A percentile compares a stretch with the other conserved stretches of the same genome.
Conservation (phyloP, 1,139 yeast genomes). For the Waltiozyma sp. region DNA sequence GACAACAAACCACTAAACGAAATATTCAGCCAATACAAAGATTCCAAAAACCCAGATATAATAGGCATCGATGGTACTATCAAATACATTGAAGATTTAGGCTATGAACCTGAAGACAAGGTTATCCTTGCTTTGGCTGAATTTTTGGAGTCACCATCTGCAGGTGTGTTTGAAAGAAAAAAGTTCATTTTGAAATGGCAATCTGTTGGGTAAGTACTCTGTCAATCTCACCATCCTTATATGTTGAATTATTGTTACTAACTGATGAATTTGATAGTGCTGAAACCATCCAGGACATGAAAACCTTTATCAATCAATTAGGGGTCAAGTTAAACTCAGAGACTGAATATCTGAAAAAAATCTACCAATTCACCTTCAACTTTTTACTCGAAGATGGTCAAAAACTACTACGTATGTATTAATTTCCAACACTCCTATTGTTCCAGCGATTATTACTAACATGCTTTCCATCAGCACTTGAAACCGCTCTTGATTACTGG, state of each 20-base stretch:
- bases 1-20: conserved; percentile 9
- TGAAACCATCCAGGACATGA: conserved; percentile 39
- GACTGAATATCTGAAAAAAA: conserved; percentile 33
- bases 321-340: conserved; percentile 27
- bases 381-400: conserved; percentile 55
- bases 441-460: conserved; percentile 1
- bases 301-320: conserved; percentile 27
- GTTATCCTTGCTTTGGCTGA: conserved; percentile 61
- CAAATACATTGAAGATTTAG: conserved; percentile 51
- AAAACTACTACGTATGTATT: conserved; percentile 33
- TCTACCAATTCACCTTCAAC: conserved; percentile 63
- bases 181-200: conserved; percentile 52
- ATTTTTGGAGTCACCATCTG: conserved; percentile 51
- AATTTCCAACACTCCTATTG: no score
- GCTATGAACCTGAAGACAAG: conserved; percentile 63
- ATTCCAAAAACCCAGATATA: conserved; percentile 14
- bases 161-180: conserved; percentile 45
- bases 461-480: conserved; percentile 23
- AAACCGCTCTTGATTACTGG: conserved; percentile 75
- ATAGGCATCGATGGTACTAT: conserved; percentile 74
- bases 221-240: neutral
- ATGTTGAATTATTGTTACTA: conserved; percentile 12
- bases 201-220: conserved; percentile 10
- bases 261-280: conserved; percentile 16
- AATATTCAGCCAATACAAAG: conserved; percentile 15